Evolutionary conservation across 192 early-diverging fungal species (phyloP).

Genomic region (Globomyces pollinis-pini): DNA sequence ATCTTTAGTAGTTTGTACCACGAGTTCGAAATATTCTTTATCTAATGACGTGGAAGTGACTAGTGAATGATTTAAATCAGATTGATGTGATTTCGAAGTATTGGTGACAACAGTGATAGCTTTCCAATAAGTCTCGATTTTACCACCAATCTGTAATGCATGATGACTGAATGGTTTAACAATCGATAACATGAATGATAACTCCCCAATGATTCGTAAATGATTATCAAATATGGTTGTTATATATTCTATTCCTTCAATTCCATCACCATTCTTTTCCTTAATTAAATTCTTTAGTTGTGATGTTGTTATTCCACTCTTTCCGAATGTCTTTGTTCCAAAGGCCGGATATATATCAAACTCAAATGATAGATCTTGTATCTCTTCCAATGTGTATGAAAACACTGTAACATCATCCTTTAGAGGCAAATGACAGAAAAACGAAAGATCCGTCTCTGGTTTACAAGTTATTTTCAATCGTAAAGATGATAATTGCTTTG

Average conservation of each 20-base stretch:
- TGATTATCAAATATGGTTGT: constrained; percentile 86
- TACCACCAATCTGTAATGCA: constrained; percentile 86
- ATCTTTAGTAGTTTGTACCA: constrained; percentile 86
- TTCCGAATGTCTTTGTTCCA: constrained; percentile 87
- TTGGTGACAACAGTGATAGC: constrained; percentile 68
- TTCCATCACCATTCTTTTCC: constrained; percentile 13
- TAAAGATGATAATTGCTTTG: constrained; percentile 54
- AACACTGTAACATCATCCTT: constrained; percentile 75
- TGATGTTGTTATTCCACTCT: constrained; percentile 70
- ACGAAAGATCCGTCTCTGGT: constrained; percentile 83
- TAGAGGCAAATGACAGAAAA: constrained; percentile 82
- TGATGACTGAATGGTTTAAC: constrained; percentile 84
- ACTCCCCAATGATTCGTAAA: constrained; percentile 84
- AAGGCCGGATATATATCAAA: constrained; percentile 96
- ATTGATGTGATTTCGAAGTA: not conserved
- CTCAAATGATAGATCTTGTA: constrained; percentile 55
- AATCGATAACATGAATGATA: constrained; percentile 72
- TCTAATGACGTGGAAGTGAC: constrained; percentile 85
- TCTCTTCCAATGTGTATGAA: constrained; percentile 73
- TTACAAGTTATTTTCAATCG: constrained; percentile 81
- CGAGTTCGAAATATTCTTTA: constrained; percentile 82
- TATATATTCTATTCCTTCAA: constrained; percentile 23
- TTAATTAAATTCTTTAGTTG: constrained; percentile 38
- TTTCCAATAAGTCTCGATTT: constrained; percentile 99
- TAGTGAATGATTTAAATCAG: constrained; percentile 49